Evolutionary conservation across 179 eudicot species (phyloP).

Genomic region (Patellifolia procumbens): DNA sequence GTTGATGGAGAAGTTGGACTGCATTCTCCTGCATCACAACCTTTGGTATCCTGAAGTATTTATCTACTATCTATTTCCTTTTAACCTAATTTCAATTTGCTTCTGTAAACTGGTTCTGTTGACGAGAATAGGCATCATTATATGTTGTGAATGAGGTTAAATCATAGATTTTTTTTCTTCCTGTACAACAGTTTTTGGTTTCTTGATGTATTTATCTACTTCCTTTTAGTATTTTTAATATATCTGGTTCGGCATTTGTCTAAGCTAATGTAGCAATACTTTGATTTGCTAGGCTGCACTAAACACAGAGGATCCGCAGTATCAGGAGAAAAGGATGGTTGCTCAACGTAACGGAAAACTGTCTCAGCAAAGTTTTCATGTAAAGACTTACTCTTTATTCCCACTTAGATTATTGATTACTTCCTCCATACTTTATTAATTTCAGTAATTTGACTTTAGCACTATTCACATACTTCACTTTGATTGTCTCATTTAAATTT

Average conservation of each 20-base stretch:
- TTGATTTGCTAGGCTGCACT: conserved; percentile 65
- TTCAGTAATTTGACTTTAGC: no score
- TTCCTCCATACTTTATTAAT: no score
- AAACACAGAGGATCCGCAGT: conserved; percentile 93
- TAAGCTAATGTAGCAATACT: conserved; percentile 10
- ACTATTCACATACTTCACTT: no score
- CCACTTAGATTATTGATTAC: background rate
- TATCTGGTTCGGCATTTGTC: no score
- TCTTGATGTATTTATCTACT: background rate
- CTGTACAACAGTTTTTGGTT: background rate
- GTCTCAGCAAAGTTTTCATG: conserved; percentile 74
- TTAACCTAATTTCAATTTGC: background rate
- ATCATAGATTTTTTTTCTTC: no score
- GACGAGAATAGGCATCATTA: background rate
- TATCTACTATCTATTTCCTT: background rate
- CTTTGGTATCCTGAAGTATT: background rate
- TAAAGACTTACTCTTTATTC: conserved; percentile 31
- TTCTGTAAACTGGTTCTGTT: background rate
- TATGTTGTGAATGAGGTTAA: background rate
- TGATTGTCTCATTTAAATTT: no score
- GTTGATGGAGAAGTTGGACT: no score
- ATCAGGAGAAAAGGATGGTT: conserved; percentile 98
- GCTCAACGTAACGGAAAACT: conserved; percentile 92
- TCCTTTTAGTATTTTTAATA: background rate
- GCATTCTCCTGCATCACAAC: no score